Percentiles rank a stretch among this genome's conserved stretches.
Conservation (phyloP, 2,329 filamentous ascomycete genomes). For the Trichoderma sp. region DNA sequence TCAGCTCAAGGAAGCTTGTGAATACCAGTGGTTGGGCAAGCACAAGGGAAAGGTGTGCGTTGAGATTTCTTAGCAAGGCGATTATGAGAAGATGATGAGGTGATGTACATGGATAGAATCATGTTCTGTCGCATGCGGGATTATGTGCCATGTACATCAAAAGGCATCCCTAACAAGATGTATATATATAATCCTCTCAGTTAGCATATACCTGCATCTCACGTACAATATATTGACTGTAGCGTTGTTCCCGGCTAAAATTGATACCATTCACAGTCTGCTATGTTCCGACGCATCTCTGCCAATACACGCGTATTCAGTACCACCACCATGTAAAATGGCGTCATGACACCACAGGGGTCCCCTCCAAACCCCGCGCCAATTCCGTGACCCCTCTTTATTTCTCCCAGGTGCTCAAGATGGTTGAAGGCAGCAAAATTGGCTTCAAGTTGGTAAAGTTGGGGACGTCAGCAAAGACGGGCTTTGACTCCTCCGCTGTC, state of each 20-base stretch:
- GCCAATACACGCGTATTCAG: not conserved
- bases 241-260: not conserved
- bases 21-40: not conserved
- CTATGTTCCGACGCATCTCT: not conserved
- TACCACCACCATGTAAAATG: not conserved
- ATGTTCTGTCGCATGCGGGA: not conserved
- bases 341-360: not conserved
- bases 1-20: slow-evolving; percentile 5
- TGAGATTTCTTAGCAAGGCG: not conserved
- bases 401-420: not conserved
- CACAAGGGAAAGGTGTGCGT: slow-evolving; percentile 6
- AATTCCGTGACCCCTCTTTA: not conserved
- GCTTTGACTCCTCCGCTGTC: not conserved
- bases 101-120: not conserved
- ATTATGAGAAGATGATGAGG: not conserved
- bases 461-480: not conserved
- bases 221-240: not conserved
- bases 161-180: not conserved
- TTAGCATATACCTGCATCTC: not conserved
- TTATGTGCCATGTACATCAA: not conserved
- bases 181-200: not conserved
- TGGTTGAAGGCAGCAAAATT: not conserved
- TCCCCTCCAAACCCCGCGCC: slow-evolving; percentile 1
- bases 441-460: slow-evolving; percentile 15
- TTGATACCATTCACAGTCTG: not conserved